These are phyloP conservation scores for Nitzschia sp. DNA, from an alignment of 108 stramenopile species.

Conservation along the genomic window DNA sequence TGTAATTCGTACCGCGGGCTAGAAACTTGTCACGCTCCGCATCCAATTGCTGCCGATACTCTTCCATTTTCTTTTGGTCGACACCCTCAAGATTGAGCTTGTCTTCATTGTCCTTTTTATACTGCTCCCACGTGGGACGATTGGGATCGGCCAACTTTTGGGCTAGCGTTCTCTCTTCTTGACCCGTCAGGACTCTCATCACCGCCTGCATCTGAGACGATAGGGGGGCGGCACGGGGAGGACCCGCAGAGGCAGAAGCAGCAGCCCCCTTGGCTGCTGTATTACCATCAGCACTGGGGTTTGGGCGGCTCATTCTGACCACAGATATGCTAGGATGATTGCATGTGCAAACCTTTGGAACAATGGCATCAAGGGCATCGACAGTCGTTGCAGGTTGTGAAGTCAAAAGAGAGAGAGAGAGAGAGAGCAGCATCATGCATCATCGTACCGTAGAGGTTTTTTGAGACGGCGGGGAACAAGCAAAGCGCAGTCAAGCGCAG, in stretches of 20 bases:
- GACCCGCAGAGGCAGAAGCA: not conserved
- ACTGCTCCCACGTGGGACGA: constrained; percentile 97
- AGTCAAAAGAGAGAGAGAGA: too few relatives aligned
- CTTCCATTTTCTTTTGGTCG: constrained; percentile 93
- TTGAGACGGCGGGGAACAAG: too few relatives aligned
- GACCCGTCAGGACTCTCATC: constrained; percentile 88
- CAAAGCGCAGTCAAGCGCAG: too few relatives aligned
- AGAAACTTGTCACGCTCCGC: constrained; percentile 78
- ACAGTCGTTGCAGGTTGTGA: too few relatives aligned
- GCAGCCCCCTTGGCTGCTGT: not conserved
- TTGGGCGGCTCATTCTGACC: not conserved
- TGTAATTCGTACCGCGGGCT: constrained; percentile 66
- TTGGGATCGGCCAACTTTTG: constrained; percentile 94
- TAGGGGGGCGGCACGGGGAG: not conserved
- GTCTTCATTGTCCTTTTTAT: constrained; percentile 96
- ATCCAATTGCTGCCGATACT: constrained; percentile 91
- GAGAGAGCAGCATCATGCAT: too few relatives aligned
- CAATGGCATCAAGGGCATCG: too few relatives aligned
- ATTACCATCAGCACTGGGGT: not conserved
- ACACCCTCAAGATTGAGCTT: constrained; percentile 86
- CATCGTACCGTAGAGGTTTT: too few relatives aligned
- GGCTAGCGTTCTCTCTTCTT: constrained; percentile 89
- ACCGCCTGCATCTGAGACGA: constrained; percentile 96
- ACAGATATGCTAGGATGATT: too few relatives aligned
- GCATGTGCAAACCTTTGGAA: too few relatives aligned